These are phyloP conservation scores for Paragyromitra xinjiangensis DNA, from an alignment of 495 filamentous ascomycete species.

Conservation along the genomic window DNA sequence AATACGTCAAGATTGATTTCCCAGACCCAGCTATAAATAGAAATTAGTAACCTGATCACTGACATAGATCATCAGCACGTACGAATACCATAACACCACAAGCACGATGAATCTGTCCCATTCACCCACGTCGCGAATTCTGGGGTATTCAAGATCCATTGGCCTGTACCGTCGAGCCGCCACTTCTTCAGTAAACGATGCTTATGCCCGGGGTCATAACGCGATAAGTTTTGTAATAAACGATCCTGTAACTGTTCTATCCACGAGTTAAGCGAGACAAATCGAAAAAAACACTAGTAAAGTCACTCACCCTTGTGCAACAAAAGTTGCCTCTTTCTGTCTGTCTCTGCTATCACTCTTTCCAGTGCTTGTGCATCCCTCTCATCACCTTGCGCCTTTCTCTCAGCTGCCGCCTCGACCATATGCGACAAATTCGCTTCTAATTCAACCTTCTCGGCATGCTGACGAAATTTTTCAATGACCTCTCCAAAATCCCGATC, in stretches of 20 bases:
- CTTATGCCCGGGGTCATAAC: constrained; percentile 20
- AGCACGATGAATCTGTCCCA: constrained; percentile 1
- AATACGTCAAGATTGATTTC: constrained; percentile 27
- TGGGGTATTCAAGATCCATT: constrained; percentile 17
- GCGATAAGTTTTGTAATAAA: constrained; percentile 38
- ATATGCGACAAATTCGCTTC: constrained; percentile 57
- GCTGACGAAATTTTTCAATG: constrained; percentile 54
- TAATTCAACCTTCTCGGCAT: constrained; percentile 55
- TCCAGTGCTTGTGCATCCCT: constrained; percentile 17
- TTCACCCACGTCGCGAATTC: constrained; percentile 12
- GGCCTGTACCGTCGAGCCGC: constrained; percentile 37
- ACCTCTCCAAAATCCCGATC: constrained; percentile 51
- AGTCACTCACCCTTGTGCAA: constrained; percentile 11
- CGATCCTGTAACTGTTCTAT: constrained; percentile 12
- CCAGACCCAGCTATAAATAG: constrained; percentile 19
- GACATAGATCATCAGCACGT: neutral
- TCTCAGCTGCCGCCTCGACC: constrained; percentile 52
- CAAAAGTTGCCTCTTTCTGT: constrained; percentile 19
- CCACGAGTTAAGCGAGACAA: neutral
- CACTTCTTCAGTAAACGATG: constrained; percentile 27
- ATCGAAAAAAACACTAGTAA: neutral
- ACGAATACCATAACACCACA: constrained; percentile 41
- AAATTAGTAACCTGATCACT: neutral
- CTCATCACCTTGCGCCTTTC: constrained; percentile 28
- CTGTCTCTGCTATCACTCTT: constrained; percentile 21